A percentile compares a stretch with the other conserved stretches of the same genome.
Conservation (phyloP, 441 rosid species). For the Breynia disticha region DNA sequence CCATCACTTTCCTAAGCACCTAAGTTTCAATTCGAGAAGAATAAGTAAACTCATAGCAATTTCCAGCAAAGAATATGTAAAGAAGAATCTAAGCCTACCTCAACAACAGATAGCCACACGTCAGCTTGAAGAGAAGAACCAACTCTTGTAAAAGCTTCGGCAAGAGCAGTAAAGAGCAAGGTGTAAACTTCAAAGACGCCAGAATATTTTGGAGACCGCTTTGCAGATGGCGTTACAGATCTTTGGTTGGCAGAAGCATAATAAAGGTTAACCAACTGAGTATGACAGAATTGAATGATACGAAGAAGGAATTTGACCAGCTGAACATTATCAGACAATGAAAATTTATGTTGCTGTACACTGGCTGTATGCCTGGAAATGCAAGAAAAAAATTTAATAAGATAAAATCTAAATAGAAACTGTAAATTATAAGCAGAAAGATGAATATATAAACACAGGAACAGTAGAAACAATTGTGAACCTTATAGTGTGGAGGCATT, state of each 20-base stretch:
- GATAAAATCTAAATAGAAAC: background rate
- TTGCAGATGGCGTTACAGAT: slow-evolving; percentile 31
- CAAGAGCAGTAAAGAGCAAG: slow-evolving; percentile 50
- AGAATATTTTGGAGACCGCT: slow-evolving; percentile 27
- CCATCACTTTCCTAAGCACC: slow-evolving; percentile 74
- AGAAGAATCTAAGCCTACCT: slow-evolving; percentile 29
- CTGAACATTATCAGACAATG: slow-evolving; percentile 37
- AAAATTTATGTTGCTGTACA: slow-evolving; percentile 28
- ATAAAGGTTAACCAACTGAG: slow-evolving; percentile 28
- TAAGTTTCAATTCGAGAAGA: slow-evolving; percentile 19
- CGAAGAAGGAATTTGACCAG: slow-evolving; percentile 58
- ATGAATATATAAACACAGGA: background rate
- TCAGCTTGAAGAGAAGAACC: slow-evolving; percentile 51
- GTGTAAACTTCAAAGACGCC: slow-evolving; percentile 59
- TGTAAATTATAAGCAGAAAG: background rate
- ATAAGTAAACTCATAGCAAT: background rate
- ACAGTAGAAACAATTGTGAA: slow-evolving; percentile 13
- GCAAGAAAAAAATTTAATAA: background rate
- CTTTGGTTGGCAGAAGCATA: slow-evolving; percentile 22
- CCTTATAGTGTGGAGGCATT: slow-evolving; percentile 55
- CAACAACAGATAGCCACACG: slow-evolving; percentile 52
- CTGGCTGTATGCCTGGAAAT: slow-evolving; percentile 37
- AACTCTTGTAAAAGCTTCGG: slow-evolving; percentile 43
- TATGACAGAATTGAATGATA: slow-evolving; percentile 28
- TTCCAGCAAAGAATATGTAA: slow-evolving; percentile 8